Evolutionary conservation across 2,329 filamentous ascomycete species (phyloP), one percentile per base, ranked within the genome.

Genomic region (Macroventuria anomochaeta): DNA sequence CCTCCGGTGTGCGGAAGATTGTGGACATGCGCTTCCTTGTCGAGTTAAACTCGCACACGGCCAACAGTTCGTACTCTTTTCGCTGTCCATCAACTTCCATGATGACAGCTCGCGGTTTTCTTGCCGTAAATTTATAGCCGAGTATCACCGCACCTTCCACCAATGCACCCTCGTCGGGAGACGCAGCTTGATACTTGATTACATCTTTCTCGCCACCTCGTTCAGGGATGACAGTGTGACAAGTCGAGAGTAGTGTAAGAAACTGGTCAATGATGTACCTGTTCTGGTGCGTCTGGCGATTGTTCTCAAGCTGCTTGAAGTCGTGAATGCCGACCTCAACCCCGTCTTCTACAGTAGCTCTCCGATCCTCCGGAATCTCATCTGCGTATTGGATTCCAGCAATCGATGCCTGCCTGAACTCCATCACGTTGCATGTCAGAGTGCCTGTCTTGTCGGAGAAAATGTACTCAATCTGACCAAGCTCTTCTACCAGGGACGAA

Each of bases 21-120:
- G 93, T 90, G 7, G 95, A 97, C 95, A 99, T 99, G 62, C 95
- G 84, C 79, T 99, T 99, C 67, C 95, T 84, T 7, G 92, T 95
- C 1, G 95, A 97, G 77, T 99, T 99, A 81, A 99, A 99, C 75
- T 99, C 95, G 74, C 93, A 97, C n/a, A 99, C 93, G 2, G 93
- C 93, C 53, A 99, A 79, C 32, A 99, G 82, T 73, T 97, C 91
- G 72, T 95, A 99, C 72, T 97, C 89, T 36, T 84, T 81, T 61
- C 91, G 83, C 63, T 58, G 61, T 1, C 89, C 92, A 32, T 84
- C 83, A 1, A 89, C 88, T 50, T 89, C 84, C 64, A 97, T 93
- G 33, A 93, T 89, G 25, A 99, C 95, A 5, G 91, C 85, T 53
- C 87, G 86, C 25, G 95, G 96, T 77, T 95, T 96, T 67, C 96